A percentile compares a stretch with the other conserved stretches of the same genome.
phyloP scores from a whole-genome alignment of 371 early-diverging fungal species.

The Scutellospora calospora region DNA sequence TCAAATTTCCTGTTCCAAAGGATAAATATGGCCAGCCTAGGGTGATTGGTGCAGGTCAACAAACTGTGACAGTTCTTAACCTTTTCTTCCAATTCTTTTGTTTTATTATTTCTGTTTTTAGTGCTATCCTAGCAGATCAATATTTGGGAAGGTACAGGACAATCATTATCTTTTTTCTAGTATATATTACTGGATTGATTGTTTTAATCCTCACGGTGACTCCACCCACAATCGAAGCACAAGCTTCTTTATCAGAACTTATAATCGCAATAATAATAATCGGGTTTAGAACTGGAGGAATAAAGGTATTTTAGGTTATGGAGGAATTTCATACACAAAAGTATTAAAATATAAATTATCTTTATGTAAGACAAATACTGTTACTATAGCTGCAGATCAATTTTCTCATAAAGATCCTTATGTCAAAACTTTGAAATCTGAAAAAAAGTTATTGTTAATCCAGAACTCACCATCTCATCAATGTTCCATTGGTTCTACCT shows the following conservation, averaged over 20 bases:
- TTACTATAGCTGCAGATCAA: constrained; percentile 80
- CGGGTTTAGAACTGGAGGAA: constrained; percentile 89
- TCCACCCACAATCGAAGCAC: constrained; percentile 58
- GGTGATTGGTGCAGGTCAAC: constrained; percentile 61
- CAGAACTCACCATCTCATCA: constrained; percentile 62
- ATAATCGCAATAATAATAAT: constrained; percentile 74
- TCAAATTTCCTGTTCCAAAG: constrained; percentile 47
- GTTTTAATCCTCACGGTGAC: constrained; percentile 72
- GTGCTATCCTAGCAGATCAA: constrained; percentile 84
- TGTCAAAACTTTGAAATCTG: constrained; percentile 48
- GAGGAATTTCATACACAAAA: too few relatives aligned
- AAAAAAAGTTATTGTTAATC: constrained; percentile 52
- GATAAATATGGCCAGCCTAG: constrained; percentile 55
- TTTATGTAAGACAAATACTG: constrained; percentile 65
- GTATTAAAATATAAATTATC: too few relatives aligned
- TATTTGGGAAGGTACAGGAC: constrained; percentile 85
- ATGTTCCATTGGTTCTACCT: constrained; percentile 82
- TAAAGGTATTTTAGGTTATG: constrained; percentile 53
- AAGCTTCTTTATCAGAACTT: constrained; percentile 71
- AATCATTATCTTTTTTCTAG: constrained; percentile 68
- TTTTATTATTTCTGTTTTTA: constrained; percentile 82
- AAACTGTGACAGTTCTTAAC: constrained; percentile 71
- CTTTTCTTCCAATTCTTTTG: constrained; percentile 85
- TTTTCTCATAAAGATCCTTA: constrained; percentile 51
- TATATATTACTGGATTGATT: constrained; percentile 75